phyloP scores from a whole-genome alignment of 2,329 filamentous ascomycete species.

The Fonsecaea monophora region DNA sequence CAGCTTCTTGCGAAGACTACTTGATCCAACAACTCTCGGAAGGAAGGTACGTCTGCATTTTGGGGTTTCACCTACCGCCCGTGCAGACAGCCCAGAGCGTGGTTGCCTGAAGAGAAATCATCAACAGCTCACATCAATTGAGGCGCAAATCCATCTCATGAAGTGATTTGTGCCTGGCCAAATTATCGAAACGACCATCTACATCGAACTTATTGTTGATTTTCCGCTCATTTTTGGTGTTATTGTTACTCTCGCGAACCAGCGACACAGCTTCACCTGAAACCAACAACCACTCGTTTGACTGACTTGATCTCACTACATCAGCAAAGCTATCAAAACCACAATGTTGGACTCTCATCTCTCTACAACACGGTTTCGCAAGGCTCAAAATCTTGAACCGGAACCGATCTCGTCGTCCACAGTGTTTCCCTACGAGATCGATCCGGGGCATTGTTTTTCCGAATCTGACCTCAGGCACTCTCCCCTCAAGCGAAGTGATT shows the following conservation, averaged over 20 bases:
- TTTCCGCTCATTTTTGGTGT: not conserved
- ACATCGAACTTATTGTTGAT: not conserved
- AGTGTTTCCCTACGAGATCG: not conserved
- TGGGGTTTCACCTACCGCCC: not conserved
- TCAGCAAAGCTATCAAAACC: not conserved
- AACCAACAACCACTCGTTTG: not conserved
- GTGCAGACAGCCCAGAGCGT: not conserved
- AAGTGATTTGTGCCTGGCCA: not conserved
- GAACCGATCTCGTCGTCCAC: not conserved
- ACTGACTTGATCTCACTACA: not conserved
- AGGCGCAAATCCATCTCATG: not conserved
- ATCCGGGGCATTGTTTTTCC: not conserved
- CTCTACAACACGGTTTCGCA: not conserved
- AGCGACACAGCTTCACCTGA: not conserved
- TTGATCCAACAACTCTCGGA: not conserved
- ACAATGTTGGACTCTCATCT: not conserved
- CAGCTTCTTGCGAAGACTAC: not conserved
- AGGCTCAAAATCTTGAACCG: not conserved
- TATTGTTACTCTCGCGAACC: not conserved
- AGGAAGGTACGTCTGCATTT: not conserved
- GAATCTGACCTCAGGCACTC: not conserved
- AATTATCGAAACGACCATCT: not conserved
- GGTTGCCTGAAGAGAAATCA: conserved; percentile 17
- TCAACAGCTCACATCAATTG: conserved; percentile 6
- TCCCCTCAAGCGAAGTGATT: not conserved